Evolutionary conservation across 1,284 basidiomycete genomes (phyloP), one percentile per base, ranked within the genome.

Genomic region (Amylostereum chailletii): DNA sequence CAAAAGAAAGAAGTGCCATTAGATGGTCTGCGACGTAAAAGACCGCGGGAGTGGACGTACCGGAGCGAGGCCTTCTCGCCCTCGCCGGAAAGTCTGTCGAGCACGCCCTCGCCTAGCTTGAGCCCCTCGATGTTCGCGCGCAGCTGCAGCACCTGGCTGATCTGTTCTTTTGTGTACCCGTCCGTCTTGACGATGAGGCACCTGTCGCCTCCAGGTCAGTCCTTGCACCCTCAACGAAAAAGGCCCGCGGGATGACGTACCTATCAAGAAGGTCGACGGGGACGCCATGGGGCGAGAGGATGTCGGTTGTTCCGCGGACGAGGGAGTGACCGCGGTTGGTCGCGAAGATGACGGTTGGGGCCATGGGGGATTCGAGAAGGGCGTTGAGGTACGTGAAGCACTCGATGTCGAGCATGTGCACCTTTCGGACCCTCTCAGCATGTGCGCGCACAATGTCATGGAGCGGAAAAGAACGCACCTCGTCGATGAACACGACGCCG

Each of bases 361-460:
- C 92, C 83, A 99, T 93, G 11, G 91, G 86, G 1, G 92, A 94
- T 68, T 99, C 95, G 48, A 99, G 77, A 5, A 97, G 81, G 9
- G 94, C 87, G 69, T 99, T 99, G 46, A 99, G 79, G 70, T 96
- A 99, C 5, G 95, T 98, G 74, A 98, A 99, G 68, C 94, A 97
- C 68, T 99, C 96, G 64, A 98, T 94, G 68, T 99, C 95, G 56
- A 99, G 84, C 95, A 98, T 98, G 72, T 99, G 95, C 26, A 98
- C 94, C 92, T 94, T 19, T 19, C 19, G 19, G 19, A 58, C 19
- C 19, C 9, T 6, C 26, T 33, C 10, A 47, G 36, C 10, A 34
- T 11, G 10, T 27, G 31, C 10, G 34, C 19, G 49, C 10, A 39
- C 19, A 19, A 19, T 19, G 19, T 19, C 19, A 19, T 19, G 19